Evolutionary conservation across 768 basidiomycete species (phyloP).

Genomic region (Macrolepiota dolichaula): DNA sequence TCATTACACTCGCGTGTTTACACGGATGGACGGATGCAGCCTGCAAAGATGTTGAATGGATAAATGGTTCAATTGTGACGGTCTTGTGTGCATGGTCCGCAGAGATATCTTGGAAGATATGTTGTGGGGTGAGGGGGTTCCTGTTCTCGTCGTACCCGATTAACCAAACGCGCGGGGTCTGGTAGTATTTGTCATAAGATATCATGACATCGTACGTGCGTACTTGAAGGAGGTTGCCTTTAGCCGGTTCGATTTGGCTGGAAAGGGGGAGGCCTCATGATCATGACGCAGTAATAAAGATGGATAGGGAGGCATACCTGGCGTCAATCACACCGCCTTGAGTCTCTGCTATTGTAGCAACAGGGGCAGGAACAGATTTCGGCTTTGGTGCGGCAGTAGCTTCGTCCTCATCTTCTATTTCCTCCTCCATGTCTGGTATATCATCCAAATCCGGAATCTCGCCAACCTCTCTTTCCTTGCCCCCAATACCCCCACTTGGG

Average conservation of each 20-base stretch:
- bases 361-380: slow-evolving; percentile 20
- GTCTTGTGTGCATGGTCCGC: slow-evolving; percentile 98
- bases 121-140: slow-evolving; percentile 78
- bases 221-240: slow-evolving; percentile 87
- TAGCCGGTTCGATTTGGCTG: slow-evolving; percentile 64
- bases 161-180: slow-evolving; percentile 97
- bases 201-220: slow-evolving; percentile 99
- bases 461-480: slow-evolving; percentile 80
- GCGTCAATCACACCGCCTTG: slow-evolving; percentile 32
- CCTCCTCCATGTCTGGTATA: slow-evolving; percentile 55
- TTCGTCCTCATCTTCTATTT: slow-evolving; percentile 84
- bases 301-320: slow-evolving; percentile 35
- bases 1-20: slow-evolving; percentile 99
- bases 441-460: slow-evolving; percentile 97
- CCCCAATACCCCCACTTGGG: slow-evolving; percentile 17
- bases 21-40: slow-evolving; percentile 96
- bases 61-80: slow-evolving; percentile 97
- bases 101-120: slow-evolving; percentile 97
- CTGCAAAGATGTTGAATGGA: slow-evolving; percentile 83
- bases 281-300: neutral
- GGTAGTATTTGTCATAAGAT: slow-evolving; percentile 99
- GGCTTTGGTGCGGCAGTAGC: slow-evolving; percentile 67
- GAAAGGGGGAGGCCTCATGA: neutral
- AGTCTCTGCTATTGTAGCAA: slow-evolving; percentile 12
- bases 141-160: slow-evolving; percentile 97